A percentile compares a stretch with the other conserved stretches of the same genome.
Conservation (phyloP, 2,329 filamentous ascomycete genomes). For the Epichloe baconii region DNA sequence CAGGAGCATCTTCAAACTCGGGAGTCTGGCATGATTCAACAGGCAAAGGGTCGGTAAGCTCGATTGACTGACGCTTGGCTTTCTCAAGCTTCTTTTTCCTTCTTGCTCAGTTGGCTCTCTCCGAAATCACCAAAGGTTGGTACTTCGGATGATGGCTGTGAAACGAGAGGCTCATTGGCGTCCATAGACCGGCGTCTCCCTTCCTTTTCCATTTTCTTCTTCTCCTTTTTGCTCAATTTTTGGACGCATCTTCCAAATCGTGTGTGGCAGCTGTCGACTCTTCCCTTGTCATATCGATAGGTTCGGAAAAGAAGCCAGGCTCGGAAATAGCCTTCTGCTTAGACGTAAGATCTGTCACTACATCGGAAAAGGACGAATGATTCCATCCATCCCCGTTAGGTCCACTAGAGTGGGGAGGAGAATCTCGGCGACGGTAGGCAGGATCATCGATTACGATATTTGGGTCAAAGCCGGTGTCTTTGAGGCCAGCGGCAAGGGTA, state of each 20-base stretch:
- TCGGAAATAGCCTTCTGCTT: constrained; percentile 14
- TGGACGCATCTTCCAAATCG: constrained; percentile 13
- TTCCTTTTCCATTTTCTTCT: constrained; percentile 33
- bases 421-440: constrained; percentile 47
- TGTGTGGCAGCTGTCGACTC: constrained; percentile 12
- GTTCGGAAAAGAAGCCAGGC: constrained; percentile 33
- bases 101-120: constrained; percentile 28
- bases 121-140: constrained; percentile 11
- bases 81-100: constrained; percentile 35
- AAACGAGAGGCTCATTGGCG: constrained; percentile 1
- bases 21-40: constrained; percentile 4
- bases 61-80: constrained; percentile 4
- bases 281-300: constrained; percentile 30
- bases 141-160: not conserved
- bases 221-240: constrained; percentile 35
- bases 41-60: constrained; percentile 3
- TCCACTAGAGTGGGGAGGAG: constrained; percentile 47
- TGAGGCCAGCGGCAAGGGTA: constrained; percentile 52
- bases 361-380: constrained; percentile 35
- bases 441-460: constrained; percentile 57
- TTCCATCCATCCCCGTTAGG: constrained; percentile 28
- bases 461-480: constrained; percentile 58
- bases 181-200: constrained; percentile 20
- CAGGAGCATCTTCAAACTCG: constrained; percentile 13
- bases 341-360: constrained; percentile 26